These are phyloP conservation scores for Monosporascus cannonballus DNA, from an alignment of 2,329 filamentous ascomycete species.

Conservation along the genomic window DNA sequence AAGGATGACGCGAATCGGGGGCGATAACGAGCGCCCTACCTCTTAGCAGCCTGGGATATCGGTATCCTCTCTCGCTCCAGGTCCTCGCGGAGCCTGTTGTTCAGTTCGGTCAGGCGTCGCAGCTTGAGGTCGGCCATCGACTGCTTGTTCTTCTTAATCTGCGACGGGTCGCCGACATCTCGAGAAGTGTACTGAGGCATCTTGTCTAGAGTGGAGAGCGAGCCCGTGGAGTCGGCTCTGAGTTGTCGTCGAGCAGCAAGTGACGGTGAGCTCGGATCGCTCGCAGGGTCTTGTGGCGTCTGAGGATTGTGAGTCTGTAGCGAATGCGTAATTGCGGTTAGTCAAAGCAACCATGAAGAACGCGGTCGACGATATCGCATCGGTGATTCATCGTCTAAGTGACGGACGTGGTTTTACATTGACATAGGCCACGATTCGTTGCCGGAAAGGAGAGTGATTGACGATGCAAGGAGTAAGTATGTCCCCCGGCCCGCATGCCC, in stretches of 20 bases:
- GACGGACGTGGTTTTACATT: too few species aligned
- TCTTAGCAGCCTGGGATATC: constrained; percentile 86
- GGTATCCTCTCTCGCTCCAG: constrained; percentile 92
- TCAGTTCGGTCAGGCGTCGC: constrained; percentile 90
- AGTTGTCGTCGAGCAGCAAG: constrained; percentile 9
- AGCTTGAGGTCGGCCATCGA: constrained; percentile 99
- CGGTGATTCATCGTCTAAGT: too few species aligned
- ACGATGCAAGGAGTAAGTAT: neutral
- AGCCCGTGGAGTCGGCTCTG: constrained; percentile 10
- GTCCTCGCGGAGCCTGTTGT: constrained; percentile 92
- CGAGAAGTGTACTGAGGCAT: constrained; percentile 64
- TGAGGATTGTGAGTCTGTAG: constrained; percentile 16
- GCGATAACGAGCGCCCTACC: constrained; percentile 44
- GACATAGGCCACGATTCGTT: too few species aligned
- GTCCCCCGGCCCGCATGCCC: neutral
- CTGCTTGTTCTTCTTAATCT: constrained; percentile 90
- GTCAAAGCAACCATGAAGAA: constrained; percentile 1
- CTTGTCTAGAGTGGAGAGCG: constrained; percentile 26
- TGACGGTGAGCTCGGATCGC: constrained; percentile 15
- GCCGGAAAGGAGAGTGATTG: neutral
- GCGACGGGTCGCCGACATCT: constrained; percentile 60
- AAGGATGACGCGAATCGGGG: neutral
- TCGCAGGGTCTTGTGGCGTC: constrained; percentile 12
- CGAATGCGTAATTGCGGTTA: constrained; percentile 13
- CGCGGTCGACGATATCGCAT: too few species aligned